Evolutionary conservation across 345 rosid species (phyloP).

Genomic region (Nephelium lappaceum): DNA sequence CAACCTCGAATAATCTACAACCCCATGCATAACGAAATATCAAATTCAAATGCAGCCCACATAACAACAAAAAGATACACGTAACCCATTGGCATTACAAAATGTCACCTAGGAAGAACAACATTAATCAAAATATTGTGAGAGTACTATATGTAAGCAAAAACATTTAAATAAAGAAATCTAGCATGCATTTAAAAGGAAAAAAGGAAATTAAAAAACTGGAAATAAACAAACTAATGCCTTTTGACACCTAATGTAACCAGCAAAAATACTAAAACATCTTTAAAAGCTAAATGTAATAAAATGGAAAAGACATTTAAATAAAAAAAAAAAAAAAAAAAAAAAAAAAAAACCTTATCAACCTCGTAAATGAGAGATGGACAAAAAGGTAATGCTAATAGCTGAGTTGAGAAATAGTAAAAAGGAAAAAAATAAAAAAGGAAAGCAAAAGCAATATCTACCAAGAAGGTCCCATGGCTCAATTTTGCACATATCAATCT

Average conservation of each 20-base stretch:
- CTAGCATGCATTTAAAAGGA: no score
- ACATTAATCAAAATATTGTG: not conserved
- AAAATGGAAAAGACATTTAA: not conserved
- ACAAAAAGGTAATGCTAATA: not conserved
- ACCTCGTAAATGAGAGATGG: not conserved
- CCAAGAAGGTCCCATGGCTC: conserved; percentile 92
- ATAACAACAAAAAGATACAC: not conserved
- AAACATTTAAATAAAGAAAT: not conserved
- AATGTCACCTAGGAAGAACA: not conserved
- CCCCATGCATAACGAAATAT: not conserved
- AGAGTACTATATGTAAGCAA: not conserved
- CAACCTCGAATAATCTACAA: conserved; percentile 53
- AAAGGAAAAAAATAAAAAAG: not conserved
- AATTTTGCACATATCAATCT: conserved; percentile 83
- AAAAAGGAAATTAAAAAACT: no score
- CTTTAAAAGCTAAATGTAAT: not conserved
- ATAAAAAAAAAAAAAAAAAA: conserved; percentile 3
- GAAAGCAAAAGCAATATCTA: conserved; percentile 16
- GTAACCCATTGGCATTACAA: not conserved
- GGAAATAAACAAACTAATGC: not conserved
- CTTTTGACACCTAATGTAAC: not conserved
- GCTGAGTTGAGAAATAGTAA: not conserved
- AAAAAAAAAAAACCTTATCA: not conserved
- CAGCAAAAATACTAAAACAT: conserved; percentile 18
- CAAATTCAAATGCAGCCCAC: not conserved